Conservation (phyloP, 192 early-diverging fungal species). For the Mortierella hygrophila region DNA sequence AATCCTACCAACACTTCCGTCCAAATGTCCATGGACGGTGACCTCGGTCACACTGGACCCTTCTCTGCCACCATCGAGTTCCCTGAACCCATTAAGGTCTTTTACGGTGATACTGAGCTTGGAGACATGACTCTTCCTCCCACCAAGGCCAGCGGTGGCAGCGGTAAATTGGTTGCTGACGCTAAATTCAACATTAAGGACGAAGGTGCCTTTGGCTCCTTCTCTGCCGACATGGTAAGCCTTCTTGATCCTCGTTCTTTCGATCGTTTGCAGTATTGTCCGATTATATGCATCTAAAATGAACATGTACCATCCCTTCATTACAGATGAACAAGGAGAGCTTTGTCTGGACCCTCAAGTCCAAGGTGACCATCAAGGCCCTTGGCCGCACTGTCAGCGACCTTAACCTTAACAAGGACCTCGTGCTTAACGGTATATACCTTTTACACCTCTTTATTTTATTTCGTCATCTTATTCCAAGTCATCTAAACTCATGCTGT, state of each 20-base stretch:
- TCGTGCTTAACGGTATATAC: constrained; percentile 42
- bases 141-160: constrained; percentile 45
- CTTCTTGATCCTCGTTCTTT: neutral
- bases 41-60: constrained; percentile 61
- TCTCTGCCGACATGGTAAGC: constrained; percentile 62
- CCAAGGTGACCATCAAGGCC: constrained; percentile 49
- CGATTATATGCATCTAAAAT: neutral
- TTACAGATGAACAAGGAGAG: constrained; percentile 17
- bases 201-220: constrained; percentile 40
- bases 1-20: constrained; percentile 51
- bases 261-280: neutral
- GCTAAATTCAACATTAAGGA: constrained; percentile 38
- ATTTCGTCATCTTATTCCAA: neutral
- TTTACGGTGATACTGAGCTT: constrained; percentile 50
- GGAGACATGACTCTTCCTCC: constrained; percentile 43
- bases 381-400: constrained; percentile 44
- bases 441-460: neutral
- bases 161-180: constrained; percentile 9
- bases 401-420: constrained; percentile 47
- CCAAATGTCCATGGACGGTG: constrained; percentile 55
- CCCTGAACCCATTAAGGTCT: constrained; percentile 55
- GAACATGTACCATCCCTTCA: neutral
- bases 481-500: neutral
- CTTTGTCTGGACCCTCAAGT: constrained; percentile 53
- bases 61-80: constrained; percentile 65